phyloP scores from a whole-genome alignment of 2,329 filamentous ascomycete genomes.

The Chrysosporium keratinophilum region DNA sequence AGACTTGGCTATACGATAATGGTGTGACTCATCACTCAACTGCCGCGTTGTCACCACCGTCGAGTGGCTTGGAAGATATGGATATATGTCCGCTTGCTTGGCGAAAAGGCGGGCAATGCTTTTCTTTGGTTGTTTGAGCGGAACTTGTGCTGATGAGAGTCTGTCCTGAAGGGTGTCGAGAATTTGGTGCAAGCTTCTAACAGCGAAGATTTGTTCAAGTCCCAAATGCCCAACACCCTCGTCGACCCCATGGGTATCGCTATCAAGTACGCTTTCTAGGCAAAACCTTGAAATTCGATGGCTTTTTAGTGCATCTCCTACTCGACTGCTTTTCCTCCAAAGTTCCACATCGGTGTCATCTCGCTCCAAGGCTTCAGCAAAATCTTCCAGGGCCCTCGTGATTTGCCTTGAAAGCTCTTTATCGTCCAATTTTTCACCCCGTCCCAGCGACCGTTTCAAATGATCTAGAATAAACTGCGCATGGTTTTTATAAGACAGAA shows the following conservation, averaged over 20 bases:
- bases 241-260: constrained; percentile 48
- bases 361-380: constrained; percentile 53
- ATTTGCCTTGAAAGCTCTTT: constrained; percentile 29
- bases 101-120: constrained; percentile 44
- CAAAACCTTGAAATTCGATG: constrained; percentile 51
- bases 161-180: constrained; percentile 45
- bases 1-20: constrained; percentile 32
- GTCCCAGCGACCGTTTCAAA: constrained; percentile 45
- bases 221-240: constrained; percentile 48
- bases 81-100: constrained; percentile 46
- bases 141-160: constrained; percentile 44
- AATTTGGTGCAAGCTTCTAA: constrained; percentile 42
- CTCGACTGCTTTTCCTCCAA: constrained; percentile 51
- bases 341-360: constrained; percentile 55
- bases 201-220: constrained; percentile 46
- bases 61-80: constrained; percentile 29
- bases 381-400: constrained; percentile 40
- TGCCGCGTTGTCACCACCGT: constrained; percentile 3
- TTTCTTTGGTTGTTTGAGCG: constrained; percentile 42
- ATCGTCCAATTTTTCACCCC: constrained; percentile 16
- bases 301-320: constrained; percentile 49
- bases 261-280: constrained; percentile 53
- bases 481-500: constrained; percentile 90
- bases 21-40: constrained; percentile 4
- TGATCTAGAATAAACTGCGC: constrained; percentile 82